Evolutionary conservation across 2,329 filamentous ascomycete genomes (phyloP), one percentile per base, ranked within the genome.

Genomic region (Diplodia sapinea): DNA sequence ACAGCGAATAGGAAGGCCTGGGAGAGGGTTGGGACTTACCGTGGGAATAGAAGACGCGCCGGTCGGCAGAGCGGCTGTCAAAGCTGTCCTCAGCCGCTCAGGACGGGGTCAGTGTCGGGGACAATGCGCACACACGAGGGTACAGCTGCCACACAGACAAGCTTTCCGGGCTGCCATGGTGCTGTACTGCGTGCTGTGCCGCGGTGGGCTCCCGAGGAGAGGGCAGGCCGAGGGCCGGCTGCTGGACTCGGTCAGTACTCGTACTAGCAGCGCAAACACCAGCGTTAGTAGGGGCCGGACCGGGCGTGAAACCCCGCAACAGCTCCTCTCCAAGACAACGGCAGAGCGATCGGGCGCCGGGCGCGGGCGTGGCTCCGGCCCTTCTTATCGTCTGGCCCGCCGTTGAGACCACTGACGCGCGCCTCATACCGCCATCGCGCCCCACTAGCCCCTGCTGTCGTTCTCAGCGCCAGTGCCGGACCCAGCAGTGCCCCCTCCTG

Each of bases 31-130:
- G 50, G 40, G 47, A 49, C 47, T 51, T 63, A 63, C 59, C 59
- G 23, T 38, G 70, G 67, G 80, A 83, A 71, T 81, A 17, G 81
- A 13, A 82, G 76, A 73, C 83, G 81, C 26, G 80, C 82, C 1
- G 82, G 78, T 31, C 54, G n/a, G 77, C 74, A 9, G 75, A 72
- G 9, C 82, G 73, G 2, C 75, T 74, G 1, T 76, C 67, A 36
- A 15, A 33, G 73, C 72, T 17, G 70, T 70, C 68, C 81, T 77
- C 12, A 83, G 69, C 12, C 79, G 75, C 43, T 81, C 74, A 65
- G 81, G 80, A 59, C 73, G 20, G 83, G 72, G 70, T 82, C 79
- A 68, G 82, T 79, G 11, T 80, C 80, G 23, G 77, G 79, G 2
- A 81, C 77, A 56, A 83, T 75, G 56, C 79, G 75, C 50, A 83